These are phyloP conservation scores for Taphrina flavorubra DNA, from an alignment of 1,139 yeast genomes.

Conservation along the genomic window DNA sequence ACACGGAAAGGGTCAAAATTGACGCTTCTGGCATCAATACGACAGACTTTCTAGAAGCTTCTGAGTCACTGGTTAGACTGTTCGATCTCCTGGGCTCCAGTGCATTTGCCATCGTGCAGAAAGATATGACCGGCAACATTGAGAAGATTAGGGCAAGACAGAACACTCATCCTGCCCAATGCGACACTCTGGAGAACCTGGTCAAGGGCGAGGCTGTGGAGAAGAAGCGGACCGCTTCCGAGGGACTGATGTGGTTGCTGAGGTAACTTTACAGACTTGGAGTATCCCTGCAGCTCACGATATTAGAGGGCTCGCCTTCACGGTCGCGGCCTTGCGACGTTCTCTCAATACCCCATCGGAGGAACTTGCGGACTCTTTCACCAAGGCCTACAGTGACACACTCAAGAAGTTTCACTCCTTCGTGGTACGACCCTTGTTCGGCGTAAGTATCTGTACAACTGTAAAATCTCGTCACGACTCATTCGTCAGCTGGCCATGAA, in stretches of 20 bases:
- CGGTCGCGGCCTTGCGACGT: constrained; percentile 85
- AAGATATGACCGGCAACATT: constrained; percentile 87
- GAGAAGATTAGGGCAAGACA: constrained; percentile 72
- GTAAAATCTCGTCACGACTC: not conserved
- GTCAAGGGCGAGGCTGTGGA: constrained; percentile 69
- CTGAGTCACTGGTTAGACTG: constrained; percentile 79
- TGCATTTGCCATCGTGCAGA: constrained; percentile 84
- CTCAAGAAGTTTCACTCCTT: constrained; percentile 80
- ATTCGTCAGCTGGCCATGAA: constrained; percentile 73
- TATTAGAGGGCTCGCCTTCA: constrained; percentile 77
- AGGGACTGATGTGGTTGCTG: constrained; percentile 85
- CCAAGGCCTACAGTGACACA: constrained; percentile 80
- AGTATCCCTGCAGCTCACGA: not conserved
- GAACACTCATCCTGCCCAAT: constrained; percentile 66
- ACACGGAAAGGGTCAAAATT: constrained; percentile 64
- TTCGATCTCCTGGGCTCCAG: constrained; percentile 85
- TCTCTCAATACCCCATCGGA: constrained; percentile 65
- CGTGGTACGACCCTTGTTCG: constrained; percentile 82
- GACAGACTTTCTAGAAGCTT: constrained; percentile 76
- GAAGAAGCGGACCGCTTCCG: constrained; percentile 79
- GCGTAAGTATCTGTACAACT: constrained; percentile 48
- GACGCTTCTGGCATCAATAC: constrained; percentile 70
- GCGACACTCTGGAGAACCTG: constrained; percentile 75
- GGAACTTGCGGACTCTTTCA: constrained; percentile 78
- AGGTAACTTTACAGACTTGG: constrained; percentile 46